These are phyloP conservation scores for Yamadazyma spencermartinsiae DNA, from an alignment of 1,139 yeast genomes.

Conservation along the genomic window DNA sequence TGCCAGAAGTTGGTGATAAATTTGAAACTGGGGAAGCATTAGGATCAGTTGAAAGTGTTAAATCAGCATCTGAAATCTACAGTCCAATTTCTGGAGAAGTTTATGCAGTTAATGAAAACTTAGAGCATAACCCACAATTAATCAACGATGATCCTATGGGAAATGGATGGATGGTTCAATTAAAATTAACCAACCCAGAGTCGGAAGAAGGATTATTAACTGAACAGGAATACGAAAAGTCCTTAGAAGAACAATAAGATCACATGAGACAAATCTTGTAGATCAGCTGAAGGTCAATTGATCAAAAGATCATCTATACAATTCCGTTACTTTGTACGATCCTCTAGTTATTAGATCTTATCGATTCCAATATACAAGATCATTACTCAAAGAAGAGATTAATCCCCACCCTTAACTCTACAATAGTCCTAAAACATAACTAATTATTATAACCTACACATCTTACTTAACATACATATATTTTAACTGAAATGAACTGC, in stretches of 20 bases:
- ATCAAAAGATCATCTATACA: no score
- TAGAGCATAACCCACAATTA: constrained; percentile 72
- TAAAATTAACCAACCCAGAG: constrained; percentile 49
- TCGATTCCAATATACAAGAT: no score
- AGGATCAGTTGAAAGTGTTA: constrained; percentile 94
- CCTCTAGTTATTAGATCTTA: no score
- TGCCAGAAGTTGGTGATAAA: constrained; percentile 72
- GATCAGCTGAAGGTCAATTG: no score
- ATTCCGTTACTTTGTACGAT: no score
- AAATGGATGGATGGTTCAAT: constrained; percentile 88
- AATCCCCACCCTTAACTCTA: no score
- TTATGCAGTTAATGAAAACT: constrained; percentile 63
- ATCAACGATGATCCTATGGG: constrained; percentile 92
- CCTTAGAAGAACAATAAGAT: constrained; percentile 45
- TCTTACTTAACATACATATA: neutral
- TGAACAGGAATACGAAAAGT: constrained; percentile 63
- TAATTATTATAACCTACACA: no score
- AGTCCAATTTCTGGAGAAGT: constrained; percentile 83
- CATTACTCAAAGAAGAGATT: no score
- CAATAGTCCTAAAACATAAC: no score
- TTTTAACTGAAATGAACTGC: constrained; percentile 77
- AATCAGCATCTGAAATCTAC: constrained; percentile 91
- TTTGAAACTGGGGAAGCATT: constrained; percentile 77
- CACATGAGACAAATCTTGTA: neutral
- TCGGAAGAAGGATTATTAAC: constrained; percentile 35